Evolutionary conservation across 768 basidiomycete genomes (phyloP).

Genomic region (Sarcomyxa edulis): DNA sequence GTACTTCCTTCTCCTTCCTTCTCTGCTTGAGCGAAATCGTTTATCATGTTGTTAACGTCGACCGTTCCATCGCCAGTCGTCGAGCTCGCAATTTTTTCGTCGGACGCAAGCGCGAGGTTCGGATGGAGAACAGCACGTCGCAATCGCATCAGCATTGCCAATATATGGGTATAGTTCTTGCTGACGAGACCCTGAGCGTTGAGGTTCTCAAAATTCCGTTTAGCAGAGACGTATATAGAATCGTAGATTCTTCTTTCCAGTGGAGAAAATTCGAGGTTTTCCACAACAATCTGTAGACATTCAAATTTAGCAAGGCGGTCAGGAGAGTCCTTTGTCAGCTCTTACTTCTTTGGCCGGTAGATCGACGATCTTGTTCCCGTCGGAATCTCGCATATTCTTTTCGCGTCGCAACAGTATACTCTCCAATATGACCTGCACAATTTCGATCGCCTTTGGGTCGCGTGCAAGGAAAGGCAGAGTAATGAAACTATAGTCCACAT

Average conservation of each 20-base stretch:
- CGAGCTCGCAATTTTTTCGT: conserved; percentile 33
- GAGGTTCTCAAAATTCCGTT: conserved; percentile 73
- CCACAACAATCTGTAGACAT: conserved; percentile 49
- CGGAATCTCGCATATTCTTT: conserved; percentile 85
- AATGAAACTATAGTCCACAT: conserved; percentile 57
- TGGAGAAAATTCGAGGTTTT: conserved; percentile 74
- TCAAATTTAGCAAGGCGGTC: conserved; percentile 5
- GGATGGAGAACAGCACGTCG: conserved; percentile 94
- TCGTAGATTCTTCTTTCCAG: conserved; percentile 87
- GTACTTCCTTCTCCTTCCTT: conserved; percentile 22
- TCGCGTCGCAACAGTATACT: conserved; percentile 84
- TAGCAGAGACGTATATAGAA: conserved; percentile 75
- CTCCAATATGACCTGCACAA: conserved; percentile 92
- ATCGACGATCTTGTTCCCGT: conserved; percentile 86
- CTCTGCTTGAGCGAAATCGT: conserved; percentile 39
- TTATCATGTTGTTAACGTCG: conserved; percentile 56
- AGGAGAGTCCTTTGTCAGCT: no score
- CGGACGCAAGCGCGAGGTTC: conserved; percentile 61
- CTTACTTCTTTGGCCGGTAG: conserved; percentile 79
- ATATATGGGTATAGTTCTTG: conserved; percentile 81
- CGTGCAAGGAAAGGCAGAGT: conserved; percentile 87
- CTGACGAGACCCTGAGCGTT: conserved; percentile 73
- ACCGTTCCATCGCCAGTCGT: conserved; percentile 37
- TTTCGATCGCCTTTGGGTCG: conserved; percentile 89
- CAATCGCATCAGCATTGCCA: conserved; percentile 96